Evolutionary conservation across 225 moss, liverwort and hornwort genomes (phyloP), one percentile per base, ranked within the genome.

Genomic region (Physcomitrium patens): DNA sequence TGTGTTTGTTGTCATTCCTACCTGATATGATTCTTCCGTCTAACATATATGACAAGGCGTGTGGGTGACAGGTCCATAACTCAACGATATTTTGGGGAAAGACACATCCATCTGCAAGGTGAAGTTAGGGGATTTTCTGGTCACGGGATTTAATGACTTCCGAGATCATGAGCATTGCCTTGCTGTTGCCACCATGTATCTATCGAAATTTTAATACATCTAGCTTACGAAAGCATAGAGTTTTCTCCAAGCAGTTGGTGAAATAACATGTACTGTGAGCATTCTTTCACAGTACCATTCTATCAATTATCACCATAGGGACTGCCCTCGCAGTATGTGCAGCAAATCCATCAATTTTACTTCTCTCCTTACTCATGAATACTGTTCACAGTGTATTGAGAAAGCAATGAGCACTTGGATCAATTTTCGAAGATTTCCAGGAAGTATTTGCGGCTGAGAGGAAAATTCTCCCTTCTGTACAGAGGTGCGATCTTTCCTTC

Each of bases 111-210:
- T 16, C 52, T 52, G 19, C 12, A 37, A 0, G 41, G 60, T 46
- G 47, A 9, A 16, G n/a, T 64, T 41, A 54, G 7, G 42, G 28
- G 52, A 11, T 85, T 81, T 67, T 23, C 2, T 19, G 59, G 78
- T 31, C 18, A 78, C 17, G 68, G 78, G 81, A 19, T 85, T 81
- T 0, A 11, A 3, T 54, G 72, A 78, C 47, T 46, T 50, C 24
- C 57, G 22, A 60, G 78, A 81, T 68, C 65, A 64, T 71, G 72
- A 72, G 12, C 72, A 74, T 58, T 81, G 81, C 31, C 52, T 78
- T 13, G 11, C 49, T 28, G 8, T 81, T 65, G 78, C 68, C 69
- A 1, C 69, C 1, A 76, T 82, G 69, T 69, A 85, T 27, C 60
- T 0, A 47, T 8, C 49, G 27, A 59, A 11, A 58, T 51, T 12